Evolutionary conservation across 495 filamentous ascomycete species (phyloP).

Genomic region (Margaritispora aquatica): DNA sequence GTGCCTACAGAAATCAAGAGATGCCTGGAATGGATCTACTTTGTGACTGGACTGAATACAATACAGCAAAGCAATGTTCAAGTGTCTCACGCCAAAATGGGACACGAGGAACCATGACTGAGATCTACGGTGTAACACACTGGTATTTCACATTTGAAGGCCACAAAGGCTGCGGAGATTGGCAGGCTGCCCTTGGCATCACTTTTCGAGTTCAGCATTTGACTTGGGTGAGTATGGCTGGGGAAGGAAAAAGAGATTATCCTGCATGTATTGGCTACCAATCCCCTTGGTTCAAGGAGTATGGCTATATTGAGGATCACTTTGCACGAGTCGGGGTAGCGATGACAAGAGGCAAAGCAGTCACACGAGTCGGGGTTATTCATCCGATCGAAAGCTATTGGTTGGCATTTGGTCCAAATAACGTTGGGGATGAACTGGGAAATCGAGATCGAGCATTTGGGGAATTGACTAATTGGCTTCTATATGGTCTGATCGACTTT

Average conservation of each 20-base stretch:
- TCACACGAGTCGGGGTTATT: conserved; percentile 21
- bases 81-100: conserved; percentile 24
- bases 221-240: conserved; percentile 25
- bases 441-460: conserved; percentile 19
- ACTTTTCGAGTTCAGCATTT: conserved; percentile 25
- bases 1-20: conserved; percentile 21
- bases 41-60: conserved; percentile 21
- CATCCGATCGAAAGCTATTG: conserved; percentile 28
- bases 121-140: conserved; percentile 25
- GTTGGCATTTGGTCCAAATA: conserved; percentile 22
- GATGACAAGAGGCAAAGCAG: conserved; percentile 20
- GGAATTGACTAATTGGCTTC: conserved; percentile 22
- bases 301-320: conserved; percentile 22
- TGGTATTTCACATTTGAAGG: conserved; percentile 26
- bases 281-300: conserved; percentile 26
- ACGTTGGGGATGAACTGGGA: conserved; percentile 11
- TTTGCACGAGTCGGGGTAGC: conserved; percentile 21
- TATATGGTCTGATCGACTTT: conserved; percentile 24
- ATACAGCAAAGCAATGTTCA: conserved; percentile 24
- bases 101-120: conserved; percentile 14
- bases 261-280: conserved; percentile 25
- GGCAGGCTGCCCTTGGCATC: conserved; percentile 26
- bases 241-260: conserved; percentile 25
- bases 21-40: conserved; percentile 25
- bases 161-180: conserved; percentile 28